A percentile compares a stretch with the other conserved stretches of the same genome.
Evolutionary conservation across 257 asterid genomes (phyloP).

Genomic region (Solanum appendiculatum): DNA sequence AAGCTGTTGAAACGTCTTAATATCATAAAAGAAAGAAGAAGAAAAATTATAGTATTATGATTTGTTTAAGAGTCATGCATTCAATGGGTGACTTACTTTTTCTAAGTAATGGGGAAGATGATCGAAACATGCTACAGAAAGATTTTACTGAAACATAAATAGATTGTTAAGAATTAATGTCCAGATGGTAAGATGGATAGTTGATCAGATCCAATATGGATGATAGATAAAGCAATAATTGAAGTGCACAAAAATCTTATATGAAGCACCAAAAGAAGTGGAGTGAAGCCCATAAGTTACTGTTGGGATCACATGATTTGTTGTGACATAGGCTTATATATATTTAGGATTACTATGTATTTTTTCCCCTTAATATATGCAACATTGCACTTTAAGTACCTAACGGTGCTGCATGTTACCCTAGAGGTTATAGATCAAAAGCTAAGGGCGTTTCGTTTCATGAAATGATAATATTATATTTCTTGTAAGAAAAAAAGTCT

Average conservation of each 20-base stretch:
- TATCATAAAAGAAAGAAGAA: too few relatives aligned
- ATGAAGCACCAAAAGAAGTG: neutral
- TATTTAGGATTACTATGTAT: neutral
- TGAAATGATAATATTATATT: neutral
- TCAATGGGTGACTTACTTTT: neutral
- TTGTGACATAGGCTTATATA: neutral
- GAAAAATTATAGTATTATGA: neutral
- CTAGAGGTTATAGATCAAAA: neutral
- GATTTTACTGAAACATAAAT: neutral
- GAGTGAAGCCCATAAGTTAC: neutral
- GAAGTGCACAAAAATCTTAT: neutral
- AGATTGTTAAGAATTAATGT: neutral
- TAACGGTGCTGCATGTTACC: neutral
- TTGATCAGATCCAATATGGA: neutral
- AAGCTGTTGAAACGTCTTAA: neutral
- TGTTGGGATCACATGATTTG: neutral
- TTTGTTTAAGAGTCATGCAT: neutral
- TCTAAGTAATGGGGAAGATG: neutral
- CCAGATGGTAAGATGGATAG: neutral
- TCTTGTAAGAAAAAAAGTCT: too few relatives aligned
- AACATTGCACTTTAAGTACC: neutral
- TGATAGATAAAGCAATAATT: neutral
- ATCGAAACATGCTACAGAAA: neutral
- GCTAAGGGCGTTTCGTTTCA: neutral
- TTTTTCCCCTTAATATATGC: neutral